Evolutionary conservation across 2,329 filamentous ascomycete genomes (phyloP), one percentile per base, ranked within the genome.

Genomic region (Aspergillus sp.): DNA sequence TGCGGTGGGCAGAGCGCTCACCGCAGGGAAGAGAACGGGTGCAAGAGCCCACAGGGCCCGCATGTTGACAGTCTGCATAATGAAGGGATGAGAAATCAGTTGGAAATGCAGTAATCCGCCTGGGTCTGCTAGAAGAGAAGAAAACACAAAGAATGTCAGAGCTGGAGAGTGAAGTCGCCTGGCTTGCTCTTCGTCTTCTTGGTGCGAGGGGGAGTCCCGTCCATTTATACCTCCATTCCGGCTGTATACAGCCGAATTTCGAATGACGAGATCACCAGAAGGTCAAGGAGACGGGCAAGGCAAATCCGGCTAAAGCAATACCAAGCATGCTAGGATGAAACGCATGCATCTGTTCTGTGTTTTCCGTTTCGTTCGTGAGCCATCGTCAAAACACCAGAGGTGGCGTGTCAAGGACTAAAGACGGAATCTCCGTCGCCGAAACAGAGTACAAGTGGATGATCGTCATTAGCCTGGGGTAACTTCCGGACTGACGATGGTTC

Each of bases 11-110:
- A 58, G 21, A 31, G 58, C 64, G 5, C 51, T 47, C 13, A 54
- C 62, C 17, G 56, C 58, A 6, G 59, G 46, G 20, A 58, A 55
- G 19, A 66, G 49, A 2, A 60, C 45, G 19, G 59, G 53, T 13
- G 56, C 23, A 4, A 66, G 45, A 13, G 55, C 50, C 42, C 58
- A 47, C 7, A 63, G n/a, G 43, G 52, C 54, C 45, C 48, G 52
- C 62, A 66, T 65, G 19, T 47, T 61, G 55, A 49, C 10, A 13
- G 41, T 42, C 5, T 52, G 41, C 52, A 58, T 57, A 11, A 20
- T 49, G 49, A 43, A 17, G 41, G 46, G 19, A 49, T 16, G 2
- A 29, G 9, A 42, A 42, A 21, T 20, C n/a, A 42, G 40, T 42
- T 42, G 5, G 19, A 42, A 17, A 13, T 17, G 40, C 40, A 42